Evolutionary conservation across 768 basidiomycete species (phyloP).

Genomic region (Mycena metata): DNA sequence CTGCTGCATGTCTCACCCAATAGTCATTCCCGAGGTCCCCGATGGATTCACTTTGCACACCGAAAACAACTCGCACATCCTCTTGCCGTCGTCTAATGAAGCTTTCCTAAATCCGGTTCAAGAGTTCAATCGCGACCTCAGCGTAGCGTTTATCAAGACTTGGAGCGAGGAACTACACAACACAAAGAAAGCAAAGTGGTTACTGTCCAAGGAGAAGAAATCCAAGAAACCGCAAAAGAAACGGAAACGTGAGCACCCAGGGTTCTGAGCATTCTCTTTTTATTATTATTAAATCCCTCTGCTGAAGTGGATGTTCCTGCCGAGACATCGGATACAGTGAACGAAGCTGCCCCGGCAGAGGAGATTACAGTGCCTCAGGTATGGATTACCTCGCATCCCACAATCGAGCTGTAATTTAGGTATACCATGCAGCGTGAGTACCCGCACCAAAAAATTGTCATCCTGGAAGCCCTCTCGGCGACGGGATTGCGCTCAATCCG

Average conservation of each 20-base stretch:
- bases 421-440: slow-evolving; percentile 53
- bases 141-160: slow-evolving; percentile 88
- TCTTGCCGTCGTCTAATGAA: slow-evolving; percentile 78
- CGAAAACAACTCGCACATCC: slow-evolving; percentile 85
- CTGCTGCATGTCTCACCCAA: slow-evolving; percentile 14
- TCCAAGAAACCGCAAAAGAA: slow-evolving; percentile 50
- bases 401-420: slow-evolving; percentile 14
- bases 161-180: slow-evolving; percentile 85
- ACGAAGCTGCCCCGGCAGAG: neutral
- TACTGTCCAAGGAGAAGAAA: slow-evolving; percentile 53
- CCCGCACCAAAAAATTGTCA: slow-evolving; percentile 74
- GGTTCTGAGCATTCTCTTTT: neutral
- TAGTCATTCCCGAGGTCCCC: slow-evolving; percentile 67
- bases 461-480: slow-evolving; percentile 95
- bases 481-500: slow-evolving; percentile 96
- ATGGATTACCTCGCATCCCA: neutral
- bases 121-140: slow-evolving; percentile 97
- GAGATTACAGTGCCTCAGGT: neutral
- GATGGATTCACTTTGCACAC: slow-evolving; percentile 84
- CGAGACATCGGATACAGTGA: slow-evolving; percentile 7
- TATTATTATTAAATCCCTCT: slow-evolving; percentile 1
- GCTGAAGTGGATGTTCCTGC: slow-evolving; percentile 17
- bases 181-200: slow-evolving; percentile 75
- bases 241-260: slow-evolving; percentile 37
- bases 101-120: slow-evolving; percentile 98